These are phyloP conservation scores for Zygnema circumcarinatum DNA, from an alignment of 139 green algal genomes.

Conservation along the genomic window DNA sequence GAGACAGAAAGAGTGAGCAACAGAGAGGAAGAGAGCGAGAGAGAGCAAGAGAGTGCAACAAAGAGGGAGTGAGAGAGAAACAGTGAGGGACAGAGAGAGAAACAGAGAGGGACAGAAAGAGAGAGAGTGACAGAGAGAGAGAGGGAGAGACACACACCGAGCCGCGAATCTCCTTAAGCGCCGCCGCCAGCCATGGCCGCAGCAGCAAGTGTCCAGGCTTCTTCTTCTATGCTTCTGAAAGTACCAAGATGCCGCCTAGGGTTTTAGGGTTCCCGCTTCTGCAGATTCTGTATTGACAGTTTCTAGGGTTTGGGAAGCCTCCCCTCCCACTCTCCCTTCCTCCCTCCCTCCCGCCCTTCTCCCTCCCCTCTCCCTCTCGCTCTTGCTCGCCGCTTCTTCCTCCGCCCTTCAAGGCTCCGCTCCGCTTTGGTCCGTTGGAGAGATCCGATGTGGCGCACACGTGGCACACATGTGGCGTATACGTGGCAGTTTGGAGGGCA, in stretches of 20 bases:
- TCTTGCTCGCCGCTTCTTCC: background rate
- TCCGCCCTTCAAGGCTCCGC: background rate
- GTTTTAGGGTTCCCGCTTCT: conserved; percentile 8
- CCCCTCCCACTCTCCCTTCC: background rate
- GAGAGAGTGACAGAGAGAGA: conserved; percentile 6
- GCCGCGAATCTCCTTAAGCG: background rate
- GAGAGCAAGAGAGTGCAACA: background rate
- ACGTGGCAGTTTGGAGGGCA: no score
- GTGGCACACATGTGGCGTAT: no score
- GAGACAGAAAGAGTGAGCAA: no score
- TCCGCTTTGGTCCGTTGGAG: no score
- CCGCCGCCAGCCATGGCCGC: background rate
- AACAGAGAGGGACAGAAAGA: conserved; percentile 10
- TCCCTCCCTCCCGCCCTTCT: background rate
- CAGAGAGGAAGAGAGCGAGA: background rate
- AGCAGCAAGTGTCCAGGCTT: background rate
- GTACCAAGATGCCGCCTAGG: background rate
- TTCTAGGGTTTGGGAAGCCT: background rate
- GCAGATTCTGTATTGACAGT: background rate
- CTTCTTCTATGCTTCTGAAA: conserved; percentile 4
- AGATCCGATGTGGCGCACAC: no score
- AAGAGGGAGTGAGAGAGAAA: background rate
- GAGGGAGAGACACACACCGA: conserved; percentile 4
- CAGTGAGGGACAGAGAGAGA: background rate
- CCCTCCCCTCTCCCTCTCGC: background rate